Conservation (phyloP, 371 early-diverging fungal genomes). For the Apophysomyces trapeziformis region DNA sequence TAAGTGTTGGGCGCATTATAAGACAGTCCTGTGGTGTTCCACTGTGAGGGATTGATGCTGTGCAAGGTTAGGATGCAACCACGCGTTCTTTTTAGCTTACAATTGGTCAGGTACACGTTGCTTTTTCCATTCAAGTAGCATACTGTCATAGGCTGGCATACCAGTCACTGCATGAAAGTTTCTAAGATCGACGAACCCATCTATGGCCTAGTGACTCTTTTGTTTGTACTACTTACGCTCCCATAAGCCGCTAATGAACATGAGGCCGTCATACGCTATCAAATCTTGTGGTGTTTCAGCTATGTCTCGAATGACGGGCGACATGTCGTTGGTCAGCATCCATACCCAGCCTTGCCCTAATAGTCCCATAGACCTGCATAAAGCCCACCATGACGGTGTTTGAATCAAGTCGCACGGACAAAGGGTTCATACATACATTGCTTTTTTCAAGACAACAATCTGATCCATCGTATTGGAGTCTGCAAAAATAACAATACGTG, state of each 20-base stretch:
- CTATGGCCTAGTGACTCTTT: neutral
- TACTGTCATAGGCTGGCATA: conserved; percentile 35
- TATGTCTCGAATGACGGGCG: conserved; percentile 28
- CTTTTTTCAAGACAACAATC: conserved; percentile 30
- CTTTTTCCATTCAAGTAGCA: conserved; percentile 31
- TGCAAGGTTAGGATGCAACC: conserved; percentile 8
- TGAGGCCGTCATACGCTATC: conserved; percentile 43
- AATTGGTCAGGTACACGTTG: conserved; percentile 30
- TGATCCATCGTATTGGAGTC: conserved; percentile 40
- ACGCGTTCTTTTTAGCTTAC: conserved; percentile 10
- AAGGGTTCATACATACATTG: conserved; percentile 27
- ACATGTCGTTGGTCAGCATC: conserved; percentile 44
- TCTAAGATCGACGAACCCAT: neutral
- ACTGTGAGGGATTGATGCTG: conserved; percentile 27
- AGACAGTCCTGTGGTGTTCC: conserved; percentile 34
- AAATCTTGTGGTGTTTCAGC: conserved; percentile 25
- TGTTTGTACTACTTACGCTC: conserved; percentile 36
- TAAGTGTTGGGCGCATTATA: conserved; percentile 49
- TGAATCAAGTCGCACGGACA: conserved; percentile 12
- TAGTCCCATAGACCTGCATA: conserved; percentile 35
- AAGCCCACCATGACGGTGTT: conserved; percentile 7
- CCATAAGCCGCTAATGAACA: conserved; percentile 52
- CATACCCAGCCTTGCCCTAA: conserved; percentile 47
- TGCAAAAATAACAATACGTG: conserved; percentile 40
- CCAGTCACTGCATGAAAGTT: conserved; percentile 34